These are phyloP conservation scores for Blepharisma stoltei DNA, from an alignment of 73 alveolate genomes.

Conservation along the genomic window DNA sequence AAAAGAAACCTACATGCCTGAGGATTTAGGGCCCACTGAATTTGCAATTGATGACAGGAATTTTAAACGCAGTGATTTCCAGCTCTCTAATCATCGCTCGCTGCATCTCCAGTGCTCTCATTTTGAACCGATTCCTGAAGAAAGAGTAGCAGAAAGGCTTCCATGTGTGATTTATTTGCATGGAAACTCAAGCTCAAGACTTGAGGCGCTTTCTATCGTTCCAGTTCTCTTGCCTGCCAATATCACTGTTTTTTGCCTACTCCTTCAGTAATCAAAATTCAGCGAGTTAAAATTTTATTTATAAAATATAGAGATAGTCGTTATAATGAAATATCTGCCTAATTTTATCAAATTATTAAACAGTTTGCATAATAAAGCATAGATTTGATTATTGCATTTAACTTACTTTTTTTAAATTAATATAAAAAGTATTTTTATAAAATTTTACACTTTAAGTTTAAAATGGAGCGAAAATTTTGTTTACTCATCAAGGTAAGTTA, in stretches of 20 bases:
- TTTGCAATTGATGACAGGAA: slow-evolving; percentile 24
- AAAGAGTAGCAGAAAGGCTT: slow-evolving; percentile 54
- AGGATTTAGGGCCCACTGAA: slow-evolving; percentile 62
- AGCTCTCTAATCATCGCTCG: slow-evolving; percentile 47
- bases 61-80: slow-evolving; percentile 36
- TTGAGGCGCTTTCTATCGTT: slow-evolving; percentile 43
- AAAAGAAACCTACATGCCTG: slow-evolving; percentile 72
- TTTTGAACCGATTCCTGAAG: slow-evolving; percentile 60
- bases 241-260: slow-evolving; percentile 34
- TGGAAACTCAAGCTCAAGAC: slow-evolving; percentile 62
- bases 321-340: no score
- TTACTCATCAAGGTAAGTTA: slow-evolving; percentile 43
- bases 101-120: slow-evolving; percentile 61
- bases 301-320: no score
- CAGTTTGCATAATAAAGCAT: no score
- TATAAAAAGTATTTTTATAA: neutral
- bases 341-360: no score
- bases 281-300: no score
- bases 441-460: neutral
- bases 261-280: no score
- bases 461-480: slow-evolving; percentile 88
- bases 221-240: slow-evolving; percentile 46
- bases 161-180: slow-evolving; percentile 90
- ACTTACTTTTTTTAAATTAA: neutral
- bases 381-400: no score